Evolutionary conservation across 1,284 basidiomycete species (phyloP), one percentile per base, ranked within the genome.

Genomic region (Rhodotorula sp.): DNA sequence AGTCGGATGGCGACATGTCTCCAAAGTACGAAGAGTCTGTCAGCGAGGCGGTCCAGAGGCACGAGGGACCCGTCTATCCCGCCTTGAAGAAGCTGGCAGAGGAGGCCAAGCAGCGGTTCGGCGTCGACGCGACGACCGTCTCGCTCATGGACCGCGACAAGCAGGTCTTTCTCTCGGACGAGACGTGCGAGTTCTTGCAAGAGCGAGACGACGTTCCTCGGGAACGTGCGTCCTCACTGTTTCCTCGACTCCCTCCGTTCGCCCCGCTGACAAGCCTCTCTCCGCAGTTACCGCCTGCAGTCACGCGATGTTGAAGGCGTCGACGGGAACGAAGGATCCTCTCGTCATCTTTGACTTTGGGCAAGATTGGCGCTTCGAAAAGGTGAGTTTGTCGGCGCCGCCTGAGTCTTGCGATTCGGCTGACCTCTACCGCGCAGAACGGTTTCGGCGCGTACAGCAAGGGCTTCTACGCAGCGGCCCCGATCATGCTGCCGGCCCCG

Each of bases 401-500:
- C 20, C 10, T 11, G 8, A 2, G 10, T n/a, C 54, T 4, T 19
- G 13, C 3, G 8, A 44, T 30, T 49, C 1, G 7, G 2, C n/a
- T 49, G 48, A 49, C 48, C 11, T 15, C 10, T 9, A 9, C 10
- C 20, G 11, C 29, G 24, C 30, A 66, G 54, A 74, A 71, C 59
- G 62, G 66, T 32, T 72, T 70, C 46, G 70, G 61, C 10, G n/a
- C 61, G 6, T 72, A 70, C 59, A n/a, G 52, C 13, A 27, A 44
- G 2, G 73, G 73, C 20, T 72, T 74, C 52, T 74, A 74, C 62
- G 73, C 73, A 11, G 70, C 73, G 1, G 63, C 67, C 6, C 73
- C 73, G 6, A 70, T 74, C 60, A 66, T 64, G 49, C 55, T 70
- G 2, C 73, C 73, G 7, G 66, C 70, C 1, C 65, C 73, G 9